A percentile compares a stretch with the other conserved stretches of the same genome.
Conservation (phyloP, 129 eudicot species). For the Solidago caesia region DNA sequence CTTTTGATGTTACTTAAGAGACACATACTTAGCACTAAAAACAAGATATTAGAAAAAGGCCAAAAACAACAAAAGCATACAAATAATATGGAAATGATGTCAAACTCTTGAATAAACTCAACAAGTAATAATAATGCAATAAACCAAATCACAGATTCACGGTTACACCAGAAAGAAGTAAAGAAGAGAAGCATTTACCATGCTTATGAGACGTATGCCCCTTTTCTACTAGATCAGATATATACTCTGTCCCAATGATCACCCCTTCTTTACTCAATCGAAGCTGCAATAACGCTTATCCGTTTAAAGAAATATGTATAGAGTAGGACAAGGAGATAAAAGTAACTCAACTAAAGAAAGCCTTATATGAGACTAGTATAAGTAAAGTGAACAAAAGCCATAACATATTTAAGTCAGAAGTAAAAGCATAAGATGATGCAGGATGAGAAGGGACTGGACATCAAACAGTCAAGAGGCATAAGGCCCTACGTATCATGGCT, state of each 20-base stretch:
- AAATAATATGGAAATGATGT: conserved; percentile 8
- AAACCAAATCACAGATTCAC: conserved; percentile 8
- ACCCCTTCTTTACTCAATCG: conserved; percentile 71
- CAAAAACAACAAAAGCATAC: neutral
- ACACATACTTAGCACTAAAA: neutral
- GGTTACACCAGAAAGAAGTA: neutral
- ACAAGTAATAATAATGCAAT: neutral
- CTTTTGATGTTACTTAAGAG: neutral
- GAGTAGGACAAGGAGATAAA: conserved; percentile 17
- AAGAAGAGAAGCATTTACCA: conserved; percentile 40
- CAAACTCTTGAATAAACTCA: conserved; percentile 7
- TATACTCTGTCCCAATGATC: conserved; percentile 86
- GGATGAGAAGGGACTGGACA: neutral
- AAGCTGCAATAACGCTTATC: conserved; percentile 63
- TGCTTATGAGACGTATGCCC: conserved; percentile 71
- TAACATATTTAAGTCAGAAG: too few species aligned
- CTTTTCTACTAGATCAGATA: conserved; percentile 93
- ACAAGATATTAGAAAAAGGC: neutral
- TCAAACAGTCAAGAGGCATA: neutral
- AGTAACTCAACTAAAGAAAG: conserved; percentile 1
- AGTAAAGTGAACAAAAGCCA: conserved; percentile 19
- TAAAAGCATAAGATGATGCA: too few species aligned
- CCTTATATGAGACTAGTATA: conserved; percentile 12
- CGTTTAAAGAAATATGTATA: conserved; percentile 19
- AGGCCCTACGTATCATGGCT: too few species aligned